Evolutionary conservation across 495 filamentous ascomycete genomes (phyloP).

Genomic region (Amorphotheca resinae): DNA sequence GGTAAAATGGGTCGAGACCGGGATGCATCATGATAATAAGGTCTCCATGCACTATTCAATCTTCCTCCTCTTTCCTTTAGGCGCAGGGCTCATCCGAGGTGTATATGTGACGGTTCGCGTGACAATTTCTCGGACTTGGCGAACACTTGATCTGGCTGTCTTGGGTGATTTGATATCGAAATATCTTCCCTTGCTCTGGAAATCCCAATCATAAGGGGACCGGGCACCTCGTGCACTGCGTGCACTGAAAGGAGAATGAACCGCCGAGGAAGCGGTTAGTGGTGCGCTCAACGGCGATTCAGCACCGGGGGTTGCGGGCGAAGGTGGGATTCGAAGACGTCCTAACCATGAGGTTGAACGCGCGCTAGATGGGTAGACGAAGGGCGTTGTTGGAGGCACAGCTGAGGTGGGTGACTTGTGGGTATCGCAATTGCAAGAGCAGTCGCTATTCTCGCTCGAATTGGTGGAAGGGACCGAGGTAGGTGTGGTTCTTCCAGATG

Average conservation of each 20-base stretch:
- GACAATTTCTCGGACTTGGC: conserved; percentile 55
- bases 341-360: conserved; percentile 33
- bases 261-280: conserved; percentile 15
- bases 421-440: conserved; percentile 42
- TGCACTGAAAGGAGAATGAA: conserved; percentile 29
- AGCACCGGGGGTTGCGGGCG: conserved; percentile 38
- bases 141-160: conserved; percentile 35
- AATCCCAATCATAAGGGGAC: conserved; percentile 50
- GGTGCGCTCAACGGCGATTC: conserved; percentile 31
- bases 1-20: conserved; percentile 1
- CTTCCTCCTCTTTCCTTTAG: conserved; percentile 65
- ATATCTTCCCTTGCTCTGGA: conserved; percentile 37
- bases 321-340: conserved; percentile 45
- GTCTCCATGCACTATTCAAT: conserved; percentile 32
- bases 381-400: conserved; percentile 33
- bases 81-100: conserved; percentile 53
- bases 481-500: conserved; percentile 23
- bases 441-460: conserved; percentile 35
- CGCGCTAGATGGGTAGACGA: conserved; percentile 42
- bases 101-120: conserved; percentile 67
- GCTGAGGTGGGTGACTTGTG: conserved; percentile 29
- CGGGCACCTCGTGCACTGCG: conserved; percentile 43
- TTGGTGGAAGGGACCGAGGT: conserved; percentile 43
- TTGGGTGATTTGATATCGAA: conserved; percentile 29
- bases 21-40: conserved; percentile 10